Percentiles rank a stretch among this genome's conserved stretches.
Evolutionary conservation across 495 filamentous ascomycete species (phyloP).

Genomic region (Aspergillus sclerotiicarbonarius): DNA sequence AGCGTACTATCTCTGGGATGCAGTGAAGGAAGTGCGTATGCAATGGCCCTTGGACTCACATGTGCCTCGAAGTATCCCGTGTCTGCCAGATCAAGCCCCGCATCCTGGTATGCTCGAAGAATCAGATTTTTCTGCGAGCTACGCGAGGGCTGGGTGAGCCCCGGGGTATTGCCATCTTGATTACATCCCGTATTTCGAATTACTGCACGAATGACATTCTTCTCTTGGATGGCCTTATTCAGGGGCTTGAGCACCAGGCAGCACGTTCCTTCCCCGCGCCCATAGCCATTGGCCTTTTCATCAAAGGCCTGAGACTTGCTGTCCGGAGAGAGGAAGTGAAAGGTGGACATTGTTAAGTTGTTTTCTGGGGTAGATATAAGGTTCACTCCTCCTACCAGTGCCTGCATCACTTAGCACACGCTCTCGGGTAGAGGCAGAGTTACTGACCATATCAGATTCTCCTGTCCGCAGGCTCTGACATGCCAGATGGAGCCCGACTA

Average conservation of each 20-base stretch:
- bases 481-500: constrained; percentile 36
- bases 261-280: constrained; percentile 33
- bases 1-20: not conserved
- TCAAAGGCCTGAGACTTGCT: constrained; percentile 34
- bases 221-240: constrained; percentile 21
- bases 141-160: not conserved
- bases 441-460: constrained; percentile 19
- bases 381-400: constrained; percentile 30
- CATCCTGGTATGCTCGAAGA: not conserved
- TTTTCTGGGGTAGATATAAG: constrained; percentile 27
- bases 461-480: constrained; percentile 27
- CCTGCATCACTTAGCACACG: not conserved
- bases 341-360: constrained; percentile 9
- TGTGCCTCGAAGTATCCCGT: constrained; percentile 10
- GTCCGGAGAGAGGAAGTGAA: constrained; percentile 26
- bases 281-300: constrained; percentile 33
- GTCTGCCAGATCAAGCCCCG: not conserved
- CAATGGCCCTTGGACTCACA: not conserved
- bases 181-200: not conserved
- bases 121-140: not conserved
- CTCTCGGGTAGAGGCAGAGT: not conserved
- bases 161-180: not conserved
- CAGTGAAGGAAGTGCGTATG: not conserved
- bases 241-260: constrained; percentile 32
- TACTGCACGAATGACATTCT: not conserved